phyloP scores from a whole-genome alignment of 192 early-diverging fungal genomes.

The Obelidium mucronatum region DNA sequence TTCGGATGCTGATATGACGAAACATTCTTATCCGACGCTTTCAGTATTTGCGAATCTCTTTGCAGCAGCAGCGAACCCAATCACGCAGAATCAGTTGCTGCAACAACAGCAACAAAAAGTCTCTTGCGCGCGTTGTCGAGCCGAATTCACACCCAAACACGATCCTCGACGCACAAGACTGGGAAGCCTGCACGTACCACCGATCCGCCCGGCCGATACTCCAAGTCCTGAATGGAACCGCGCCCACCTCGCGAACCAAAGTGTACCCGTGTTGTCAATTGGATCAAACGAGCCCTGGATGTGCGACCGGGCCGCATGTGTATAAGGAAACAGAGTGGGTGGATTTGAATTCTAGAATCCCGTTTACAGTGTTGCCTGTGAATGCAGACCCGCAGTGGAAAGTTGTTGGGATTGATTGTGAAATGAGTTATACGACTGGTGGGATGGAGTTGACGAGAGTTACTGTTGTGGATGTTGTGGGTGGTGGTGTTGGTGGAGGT shows the following conservation, averaged over 20 bases:
- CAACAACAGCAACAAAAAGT: neutral
- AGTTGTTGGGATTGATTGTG: constrained; percentile 73
- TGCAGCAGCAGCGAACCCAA: neutral
- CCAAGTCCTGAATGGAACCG: neutral
- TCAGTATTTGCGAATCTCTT: neutral
- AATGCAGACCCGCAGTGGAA: constrained; percentile 3
- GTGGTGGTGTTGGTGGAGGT: constrained; percentile 55
- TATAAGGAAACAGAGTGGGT: constrained; percentile 62
- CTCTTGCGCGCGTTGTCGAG: constrained; percentile 21
- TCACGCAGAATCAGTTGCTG: neutral
- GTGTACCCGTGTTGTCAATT: constrained; percentile 58
- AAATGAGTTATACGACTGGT: constrained; percentile 76
- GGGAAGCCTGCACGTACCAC: constrained; percentile 18
- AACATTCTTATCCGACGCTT: neutral
- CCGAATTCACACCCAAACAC: constrained; percentile 11
- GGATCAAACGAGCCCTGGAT: constrained; percentile 51
- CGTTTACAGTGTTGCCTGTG: constrained; percentile 44
- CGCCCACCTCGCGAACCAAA: neutral
- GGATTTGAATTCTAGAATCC: constrained; percentile 45
- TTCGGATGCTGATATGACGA: neutral
- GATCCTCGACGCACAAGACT: neutral
- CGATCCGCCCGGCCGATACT: neutral
- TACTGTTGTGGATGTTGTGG: constrained; percentile 58
- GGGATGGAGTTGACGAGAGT: constrained; percentile 74
- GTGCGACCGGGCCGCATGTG: constrained; percentile 68